phyloP scores from a whole-genome alignment of 2,329 filamentous ascomycete species.

The Sporothrix schenckii region DNA sequence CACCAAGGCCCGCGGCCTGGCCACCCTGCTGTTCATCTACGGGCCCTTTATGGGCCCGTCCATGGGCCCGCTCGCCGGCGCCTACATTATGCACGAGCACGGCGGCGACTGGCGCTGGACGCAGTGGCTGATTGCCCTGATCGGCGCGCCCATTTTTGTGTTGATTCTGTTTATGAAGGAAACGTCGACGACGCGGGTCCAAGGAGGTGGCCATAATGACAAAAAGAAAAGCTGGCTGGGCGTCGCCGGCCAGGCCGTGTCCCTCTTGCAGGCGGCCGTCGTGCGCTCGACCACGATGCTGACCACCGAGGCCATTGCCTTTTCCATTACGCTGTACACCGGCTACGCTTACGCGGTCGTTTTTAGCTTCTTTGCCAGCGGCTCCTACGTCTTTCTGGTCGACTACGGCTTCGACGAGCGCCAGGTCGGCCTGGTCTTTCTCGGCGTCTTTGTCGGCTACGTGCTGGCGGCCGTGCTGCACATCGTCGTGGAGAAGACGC shows the following conservation, averaged over 20 bases:
- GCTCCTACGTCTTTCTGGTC: constrained; percentile 4
- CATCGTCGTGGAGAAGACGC: neutral
- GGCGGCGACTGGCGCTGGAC: constrained; percentile 27
- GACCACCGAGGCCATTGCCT: constrained; percentile 22
- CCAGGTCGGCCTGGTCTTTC: neutral
- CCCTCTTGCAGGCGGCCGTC: constrained; percentile 4
- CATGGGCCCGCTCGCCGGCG: constrained; percentile 21
- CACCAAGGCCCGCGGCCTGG: constrained; percentile 1
- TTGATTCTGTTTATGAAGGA: constrained; percentile 26
- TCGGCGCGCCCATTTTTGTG: constrained; percentile 14
- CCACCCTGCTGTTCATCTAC: constrained; percentile 11
- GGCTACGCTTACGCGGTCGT: constrained; percentile 28
- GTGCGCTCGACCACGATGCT: constrained; percentile 26
- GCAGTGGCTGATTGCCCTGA: constrained; percentile 22
- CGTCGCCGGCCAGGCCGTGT: neutral
- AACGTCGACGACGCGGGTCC: constrained; percentile 13
- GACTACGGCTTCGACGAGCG: constrained; percentile 23
- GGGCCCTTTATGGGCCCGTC: constrained; percentile 22
- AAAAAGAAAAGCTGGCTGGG: neutral
- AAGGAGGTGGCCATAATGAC: neutral
- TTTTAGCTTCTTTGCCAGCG: constrained; percentile 26
- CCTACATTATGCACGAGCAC: constrained; percentile 25
- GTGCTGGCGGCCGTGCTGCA: neutral
- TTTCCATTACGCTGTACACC: constrained; percentile 21
- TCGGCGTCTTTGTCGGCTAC: constrained; percentile 17